Percentiles rank a stretch among this genome's conserved stretches.
Evolutionary conservation across 371 early-diverging fungal species (phyloP).

Genomic region (Catenaria anguillulae): DNA sequence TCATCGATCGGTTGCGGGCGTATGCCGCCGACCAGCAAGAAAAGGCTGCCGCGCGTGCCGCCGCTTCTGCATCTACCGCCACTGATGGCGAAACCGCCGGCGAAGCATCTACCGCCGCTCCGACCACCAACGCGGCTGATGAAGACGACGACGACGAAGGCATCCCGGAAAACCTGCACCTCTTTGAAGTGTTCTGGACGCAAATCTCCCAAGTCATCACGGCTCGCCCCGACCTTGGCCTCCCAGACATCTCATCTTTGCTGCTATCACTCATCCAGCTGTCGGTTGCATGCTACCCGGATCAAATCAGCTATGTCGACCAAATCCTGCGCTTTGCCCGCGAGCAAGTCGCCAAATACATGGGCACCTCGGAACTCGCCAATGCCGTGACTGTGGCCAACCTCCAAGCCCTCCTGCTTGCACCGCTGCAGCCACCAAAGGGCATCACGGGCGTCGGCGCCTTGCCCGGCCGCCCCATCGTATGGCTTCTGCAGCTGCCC

Average conservation of each 20-base stretch:
- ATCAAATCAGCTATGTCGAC: constrained; percentile 66
- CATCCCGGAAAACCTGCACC: constrained; percentile 63
- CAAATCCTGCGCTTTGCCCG: constrained; percentile 69
- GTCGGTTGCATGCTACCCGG: constrained; percentile 84
- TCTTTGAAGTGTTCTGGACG: constrained; percentile 90
- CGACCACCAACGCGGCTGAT: constrained; percentile 15
- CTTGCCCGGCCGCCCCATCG: constrained; percentile 41
- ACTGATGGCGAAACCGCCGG: constrained; percentile 16
- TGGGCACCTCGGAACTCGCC: background rate
- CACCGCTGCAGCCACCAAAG: background rate
- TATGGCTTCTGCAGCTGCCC: constrained; percentile 27
- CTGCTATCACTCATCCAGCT: constrained; percentile 70
- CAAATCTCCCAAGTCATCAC: constrained; percentile 78
- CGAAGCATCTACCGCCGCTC: constrained; percentile 6
- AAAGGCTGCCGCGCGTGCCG: constrained; percentile 8
- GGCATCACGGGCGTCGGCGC: background rate
- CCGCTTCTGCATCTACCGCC: background rate
- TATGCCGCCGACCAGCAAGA: background rate
- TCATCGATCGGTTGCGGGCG: constrained; percentile 77
- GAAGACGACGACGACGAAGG: constrained; percentile 30
- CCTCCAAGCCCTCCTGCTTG: background rate
- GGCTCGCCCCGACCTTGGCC: constrained; percentile 75
- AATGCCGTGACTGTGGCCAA: background rate
- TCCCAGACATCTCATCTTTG: constrained; percentile 76
- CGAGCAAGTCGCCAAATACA: constrained; percentile 12